Percentiles rank a stretch among this genome's conserved stretches.
Conservation (phyloP, 2,329 filamentous ascomycete species). For the Talaromyces sp. region DNA sequence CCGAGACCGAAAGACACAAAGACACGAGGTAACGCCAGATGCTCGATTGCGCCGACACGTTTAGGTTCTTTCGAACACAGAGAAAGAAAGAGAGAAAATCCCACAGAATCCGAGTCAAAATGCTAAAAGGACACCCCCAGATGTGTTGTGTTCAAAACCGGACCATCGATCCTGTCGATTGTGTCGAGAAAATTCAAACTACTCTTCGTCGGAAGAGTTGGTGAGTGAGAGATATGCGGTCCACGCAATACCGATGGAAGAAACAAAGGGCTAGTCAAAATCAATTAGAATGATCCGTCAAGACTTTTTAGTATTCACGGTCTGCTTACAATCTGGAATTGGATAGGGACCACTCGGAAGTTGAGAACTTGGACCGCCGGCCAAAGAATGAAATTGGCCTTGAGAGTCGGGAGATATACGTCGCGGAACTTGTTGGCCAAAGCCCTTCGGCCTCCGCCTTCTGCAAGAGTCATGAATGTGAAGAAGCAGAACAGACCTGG, state of each 20-base stretch:
- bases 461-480: slow-evolving; percentile 90
- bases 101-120: neutral
- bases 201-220: slow-evolving; percentile 73
- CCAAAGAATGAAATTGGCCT: slow-evolving; percentile 95
- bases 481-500: slow-evolving; percentile 80
- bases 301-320: neutral
- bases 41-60: neutral
- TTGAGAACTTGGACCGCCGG: slow-evolving; percentile 94
- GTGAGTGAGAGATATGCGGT: slow-evolving; percentile 92
- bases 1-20: neutral
- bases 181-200: slow-evolving; percentile 13
- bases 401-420: slow-evolving; percentile 88
- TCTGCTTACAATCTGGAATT: slow-evolving; percentile 84
- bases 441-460: slow-evolving; percentile 79
- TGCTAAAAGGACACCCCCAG: neutral
- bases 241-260: slow-evolving; percentile 93
- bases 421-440: slow-evolving; percentile 81
- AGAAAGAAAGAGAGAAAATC: neutral
- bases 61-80: neutral
- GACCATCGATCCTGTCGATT: neutral
- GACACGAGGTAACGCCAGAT: neutral
- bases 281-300: neutral
- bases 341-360: slow-evolving; percentile 89
- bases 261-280: slow-evolving; percentile 75
- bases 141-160: neutral